Percentiles rank a stretch among this genome's conserved stretches.
Evolutionary conservation across 495 filamentous ascomycete genomes (phyloP).

Genomic region (Aspergillus sclerotiicarbonarius): DNA sequence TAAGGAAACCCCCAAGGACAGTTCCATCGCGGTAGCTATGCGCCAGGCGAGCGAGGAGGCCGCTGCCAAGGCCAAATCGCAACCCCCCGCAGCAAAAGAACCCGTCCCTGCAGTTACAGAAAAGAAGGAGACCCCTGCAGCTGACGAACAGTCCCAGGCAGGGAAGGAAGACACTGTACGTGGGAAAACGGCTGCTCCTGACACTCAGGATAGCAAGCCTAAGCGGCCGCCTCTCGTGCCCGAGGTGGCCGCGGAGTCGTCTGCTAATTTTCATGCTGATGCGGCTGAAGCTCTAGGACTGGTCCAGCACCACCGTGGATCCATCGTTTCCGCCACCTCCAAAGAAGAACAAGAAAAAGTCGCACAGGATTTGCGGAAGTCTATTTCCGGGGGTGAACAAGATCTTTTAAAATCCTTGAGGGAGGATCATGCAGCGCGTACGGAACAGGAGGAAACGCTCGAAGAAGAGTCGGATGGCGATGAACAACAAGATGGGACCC

Average conservation of each 20-base stretch:
- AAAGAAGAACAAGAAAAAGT: constrained; percentile 38
- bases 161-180: constrained; percentile 24
- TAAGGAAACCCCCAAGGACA: constrained; percentile 31
- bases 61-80: constrained; percentile 54
- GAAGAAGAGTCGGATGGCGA: constrained; percentile 29
- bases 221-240: constrained; percentile 39
- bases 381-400: constrained; percentile 31
- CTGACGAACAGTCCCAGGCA: constrained; percentile 10
- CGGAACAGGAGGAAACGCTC: constrained; percentile 23
- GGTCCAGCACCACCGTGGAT: constrained; percentile 44
- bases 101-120: constrained; percentile 4
- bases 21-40: constrained; percentile 53
- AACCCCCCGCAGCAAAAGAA: constrained; percentile 7
- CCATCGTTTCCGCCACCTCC: constrained; percentile 37
- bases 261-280: constrained; percentile 44
- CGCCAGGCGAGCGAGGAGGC: constrained; percentile 68
- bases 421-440: constrained; percentile 25
- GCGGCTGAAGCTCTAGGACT: constrained; percentile 41
- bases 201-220: constrained; percentile 25
- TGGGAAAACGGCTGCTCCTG: constrained; percentile 32
- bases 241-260: constrained; percentile 43
- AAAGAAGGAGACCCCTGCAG: constrained; percentile 11
- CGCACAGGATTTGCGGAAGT: constrained; percentile 38
- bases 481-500: constrained; percentile 3
- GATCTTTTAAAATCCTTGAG: constrained; percentile 27